These are phyloP conservation scores for Taphrina populina DNA, from an alignment of 1,139 yeast genomes.

Conservation along the genomic window DNA sequence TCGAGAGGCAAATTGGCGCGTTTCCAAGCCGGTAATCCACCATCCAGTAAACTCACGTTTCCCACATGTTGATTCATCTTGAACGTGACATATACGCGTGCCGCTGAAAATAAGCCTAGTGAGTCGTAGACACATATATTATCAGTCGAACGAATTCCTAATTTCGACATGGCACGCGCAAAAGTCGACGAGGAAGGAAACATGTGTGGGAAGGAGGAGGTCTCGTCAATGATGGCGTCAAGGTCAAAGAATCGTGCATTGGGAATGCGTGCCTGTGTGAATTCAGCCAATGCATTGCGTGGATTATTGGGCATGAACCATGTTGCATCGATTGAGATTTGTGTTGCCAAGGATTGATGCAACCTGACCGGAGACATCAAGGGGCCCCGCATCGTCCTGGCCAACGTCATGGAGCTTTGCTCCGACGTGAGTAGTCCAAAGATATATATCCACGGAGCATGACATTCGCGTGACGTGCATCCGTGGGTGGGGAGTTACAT, in stretches of 20 bases:
- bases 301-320: conserved; percentile 86
- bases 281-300: conserved; percentile 55
- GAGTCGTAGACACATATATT: conserved; percentile 18
- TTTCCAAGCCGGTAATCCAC: conserved; percentile 29
- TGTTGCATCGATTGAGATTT: conserved; percentile 62
- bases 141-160: conserved; percentile 15
- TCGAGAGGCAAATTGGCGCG: conserved; percentile 7
- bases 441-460: no score
- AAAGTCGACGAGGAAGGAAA: conserved; percentile 53
- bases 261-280: conserved; percentile 55
- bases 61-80: conserved; percentile 17
- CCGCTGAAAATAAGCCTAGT: conserved; percentile 22
- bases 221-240: conserved; percentile 61
- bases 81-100: conserved; percentile 20
- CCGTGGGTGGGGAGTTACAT: no score
- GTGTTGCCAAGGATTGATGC: no score
- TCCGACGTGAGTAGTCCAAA: no score
- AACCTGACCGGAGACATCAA: no score
- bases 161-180: conserved; percentile 6
- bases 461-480: no score
- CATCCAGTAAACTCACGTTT: conserved; percentile 13
- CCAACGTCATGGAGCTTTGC: no score
- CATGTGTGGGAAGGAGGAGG: conserved; percentile 82
- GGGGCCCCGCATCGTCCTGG: no score
- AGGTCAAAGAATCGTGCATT: conserved; percentile 76